These are phyloP conservation scores for Leccinum subgranulosum DNA, from an alignment of 768 basidiomycete species.

Conservation along the genomic window DNA sequence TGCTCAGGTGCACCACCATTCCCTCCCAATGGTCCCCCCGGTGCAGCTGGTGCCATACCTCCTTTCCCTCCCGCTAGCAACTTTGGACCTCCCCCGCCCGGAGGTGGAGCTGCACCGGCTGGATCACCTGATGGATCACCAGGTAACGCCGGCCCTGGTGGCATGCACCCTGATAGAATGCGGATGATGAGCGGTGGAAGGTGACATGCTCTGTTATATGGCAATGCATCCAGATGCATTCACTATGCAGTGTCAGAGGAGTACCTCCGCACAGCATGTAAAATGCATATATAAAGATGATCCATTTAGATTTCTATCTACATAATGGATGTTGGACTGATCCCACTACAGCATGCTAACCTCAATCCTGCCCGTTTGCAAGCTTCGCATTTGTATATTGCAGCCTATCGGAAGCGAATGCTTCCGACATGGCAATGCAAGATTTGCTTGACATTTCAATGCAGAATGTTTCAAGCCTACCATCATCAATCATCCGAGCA, in stretches of 20 bases:
- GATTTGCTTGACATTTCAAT: constrained; percentile 34
- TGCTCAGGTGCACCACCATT: constrained; percentile 46
- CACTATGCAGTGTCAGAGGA: background rate
- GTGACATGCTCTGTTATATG: background rate
- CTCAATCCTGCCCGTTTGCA: background rate
- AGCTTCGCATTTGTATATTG: constrained; percentile 11
- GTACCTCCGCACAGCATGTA: background rate
- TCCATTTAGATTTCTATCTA: background rate
- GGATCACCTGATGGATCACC: constrained; percentile 40
- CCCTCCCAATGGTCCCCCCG: constrained; percentile 41
- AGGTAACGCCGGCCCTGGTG: constrained; percentile 47
- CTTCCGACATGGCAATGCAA: constrained; percentile 16
- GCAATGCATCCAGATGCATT: background rate
- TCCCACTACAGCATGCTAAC: background rate
- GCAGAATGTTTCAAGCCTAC: constrained; percentile 45
- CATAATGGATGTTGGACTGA: background rate
- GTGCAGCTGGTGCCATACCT: constrained; percentile 28
- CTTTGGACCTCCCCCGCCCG: constrained; percentile 38
- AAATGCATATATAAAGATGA: background rate
- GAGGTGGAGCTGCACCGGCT: constrained; percentile 38
- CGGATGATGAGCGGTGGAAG: constrained; percentile 63
- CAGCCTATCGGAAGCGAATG: constrained; percentile 23
- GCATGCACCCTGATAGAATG: constrained; percentile 82
- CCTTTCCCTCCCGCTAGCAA: constrained; percentile 32
- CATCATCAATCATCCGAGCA: constrained; percentile 35